phyloP scores from a whole-genome alignment of 371 early-diverging fungal species.

The Mortierella sp. region DNA sequence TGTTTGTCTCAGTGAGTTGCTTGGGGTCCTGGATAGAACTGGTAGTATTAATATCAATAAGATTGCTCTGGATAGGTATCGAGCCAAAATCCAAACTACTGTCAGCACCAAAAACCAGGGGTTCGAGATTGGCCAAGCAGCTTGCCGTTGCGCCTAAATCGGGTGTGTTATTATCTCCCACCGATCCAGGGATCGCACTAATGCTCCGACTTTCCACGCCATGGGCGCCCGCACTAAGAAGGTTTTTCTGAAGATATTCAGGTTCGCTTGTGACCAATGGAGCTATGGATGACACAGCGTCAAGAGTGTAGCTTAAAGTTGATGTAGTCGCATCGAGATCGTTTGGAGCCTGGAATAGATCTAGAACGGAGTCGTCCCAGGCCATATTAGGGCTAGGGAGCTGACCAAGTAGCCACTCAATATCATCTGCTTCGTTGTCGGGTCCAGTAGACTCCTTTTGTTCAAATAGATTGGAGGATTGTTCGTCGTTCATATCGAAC shows the following conservation, averaged over 20 bases:
- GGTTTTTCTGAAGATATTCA: not conserved
- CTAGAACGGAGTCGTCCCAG: not conserved
- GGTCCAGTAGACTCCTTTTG: not conserved
- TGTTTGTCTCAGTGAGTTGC: no score
- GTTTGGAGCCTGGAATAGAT: not conserved
- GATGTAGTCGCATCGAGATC: not conserved
- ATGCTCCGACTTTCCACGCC: not conserved
- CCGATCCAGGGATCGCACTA: not conserved
- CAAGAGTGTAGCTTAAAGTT: not conserved
- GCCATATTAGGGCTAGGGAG: not conserved
- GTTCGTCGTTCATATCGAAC: not conserved
- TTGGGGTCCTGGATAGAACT: no score
- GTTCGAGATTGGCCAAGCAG: not conserved
- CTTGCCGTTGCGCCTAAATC: not conserved
- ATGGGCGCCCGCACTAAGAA: not conserved
- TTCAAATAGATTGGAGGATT: not conserved
- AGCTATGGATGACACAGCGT: not conserved
- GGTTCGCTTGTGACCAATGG: not conserved
- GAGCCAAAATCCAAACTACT: not conserved
- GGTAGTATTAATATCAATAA: no score
- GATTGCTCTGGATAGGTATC: no score
- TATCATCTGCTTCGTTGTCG: not conserved
- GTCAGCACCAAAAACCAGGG: not conserved
- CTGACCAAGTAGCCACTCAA: not conserved
- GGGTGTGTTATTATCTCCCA: not conserved